These are phyloP conservation scores for Penicillium sp. DNA, from an alignment of 2,329 filamentous ascomycete species.

Conservation along the genomic window DNA sequence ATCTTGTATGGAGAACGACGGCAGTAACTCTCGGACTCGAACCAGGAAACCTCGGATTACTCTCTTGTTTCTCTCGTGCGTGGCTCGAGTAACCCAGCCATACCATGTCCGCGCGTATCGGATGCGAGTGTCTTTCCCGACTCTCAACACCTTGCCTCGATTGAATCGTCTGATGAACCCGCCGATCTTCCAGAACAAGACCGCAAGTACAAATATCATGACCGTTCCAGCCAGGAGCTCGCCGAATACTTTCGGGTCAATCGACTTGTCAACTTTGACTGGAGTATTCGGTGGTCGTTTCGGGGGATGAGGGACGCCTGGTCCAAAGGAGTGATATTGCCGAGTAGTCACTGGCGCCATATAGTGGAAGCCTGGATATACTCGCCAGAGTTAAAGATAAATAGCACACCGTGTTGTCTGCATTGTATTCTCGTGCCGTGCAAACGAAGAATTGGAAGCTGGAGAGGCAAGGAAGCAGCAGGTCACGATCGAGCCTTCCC, in stretches of 20 bases:
- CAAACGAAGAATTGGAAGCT: too few species aligned
- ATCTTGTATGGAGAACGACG: slow-evolving; percentile 35
- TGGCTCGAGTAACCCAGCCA: slow-evolving; percentile 39
- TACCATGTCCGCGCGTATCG: slow-evolving; percentile 44
- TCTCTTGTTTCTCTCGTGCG: slow-evolving; percentile 31
- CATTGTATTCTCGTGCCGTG: not conserved
- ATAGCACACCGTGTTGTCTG: not conserved
- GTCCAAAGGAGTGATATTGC: slow-evolving; percentile 25
- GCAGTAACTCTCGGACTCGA: slow-evolving; percentile 25
- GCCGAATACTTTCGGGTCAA: slow-evolving; percentile 31
- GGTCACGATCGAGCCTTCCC: not conserved
- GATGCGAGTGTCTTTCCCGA: slow-evolving; percentile 30
- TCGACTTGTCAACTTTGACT: slow-evolving; percentile 24
- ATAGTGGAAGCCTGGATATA: slow-evolving; percentile 3
- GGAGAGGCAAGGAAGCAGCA: not conserved
- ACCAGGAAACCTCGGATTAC: slow-evolving; percentile 20
- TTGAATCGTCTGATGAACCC: slow-evolving; percentile 38
- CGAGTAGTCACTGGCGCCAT: slow-evolving; percentile 33
- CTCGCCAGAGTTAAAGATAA: slow-evolving; percentile 8
- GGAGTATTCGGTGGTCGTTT: slow-evolving; percentile 25
- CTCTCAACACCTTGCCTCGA: slow-evolving; percentile 31
- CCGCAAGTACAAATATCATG: slow-evolving; percentile 37
- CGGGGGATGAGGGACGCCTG: slow-evolving; percentile 24
- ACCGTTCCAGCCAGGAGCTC: slow-evolving; percentile 38
- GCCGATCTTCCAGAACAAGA: slow-evolving; percentile 41